A percentile compares a stretch with the other conserved stretches of the same genome.
These are phyloP conservation scores for Coemansia nantahalensis DNA, from an alignment of 192 early-diverging fungal species.

Conservation along the genomic window DNA sequence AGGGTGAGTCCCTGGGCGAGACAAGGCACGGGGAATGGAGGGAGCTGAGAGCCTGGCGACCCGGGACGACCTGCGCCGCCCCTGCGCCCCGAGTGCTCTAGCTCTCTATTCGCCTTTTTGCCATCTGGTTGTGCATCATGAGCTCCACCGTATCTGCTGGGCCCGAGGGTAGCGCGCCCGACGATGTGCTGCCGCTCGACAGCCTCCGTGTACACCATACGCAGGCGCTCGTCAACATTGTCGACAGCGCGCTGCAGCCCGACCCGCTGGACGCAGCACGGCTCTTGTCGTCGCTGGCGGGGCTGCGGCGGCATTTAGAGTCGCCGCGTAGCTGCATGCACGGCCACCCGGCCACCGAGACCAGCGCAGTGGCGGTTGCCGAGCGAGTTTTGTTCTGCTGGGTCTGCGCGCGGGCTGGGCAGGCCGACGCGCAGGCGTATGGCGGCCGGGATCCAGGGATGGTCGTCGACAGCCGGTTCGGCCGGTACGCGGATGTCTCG, in stretches of 20 bases:
- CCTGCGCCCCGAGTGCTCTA: no score
- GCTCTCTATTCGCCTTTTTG: no score
- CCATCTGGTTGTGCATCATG: no score
- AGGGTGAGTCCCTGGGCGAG: no score
- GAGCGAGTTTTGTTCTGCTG: conserved; percentile 43
- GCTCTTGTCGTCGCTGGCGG: conserved; percentile 14
- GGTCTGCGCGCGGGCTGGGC: conserved; percentile 36
- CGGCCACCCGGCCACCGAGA: conserved; percentile 33
- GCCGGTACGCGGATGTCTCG: conserved; percentile 28
- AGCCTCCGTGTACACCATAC: conserved; percentile 34
- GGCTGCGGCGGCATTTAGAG: conserved; percentile 36
- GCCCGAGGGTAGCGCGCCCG: not conserved
- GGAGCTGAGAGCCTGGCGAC: no score
- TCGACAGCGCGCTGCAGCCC: conserved; percentile 23
- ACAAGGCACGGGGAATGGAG: no score
- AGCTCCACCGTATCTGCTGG: no score
- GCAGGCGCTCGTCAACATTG: conserved; percentile 34
- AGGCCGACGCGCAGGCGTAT: conserved; percentile 37
- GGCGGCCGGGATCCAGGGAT: conserved; percentile 1
- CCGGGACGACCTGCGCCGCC: no score
- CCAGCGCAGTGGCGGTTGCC: conserved; percentile 28
- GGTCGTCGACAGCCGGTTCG: conserved; percentile 15
- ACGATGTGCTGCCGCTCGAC: conserved; percentile 23
- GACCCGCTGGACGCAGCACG: conserved; percentile 11
- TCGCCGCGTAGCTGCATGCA: conserved; percentile 23